These are phyloP conservation scores for Leucaena leucocephala DNA, from an alignment of 306 rosid genomes.

Conservation along the genomic window DNA sequence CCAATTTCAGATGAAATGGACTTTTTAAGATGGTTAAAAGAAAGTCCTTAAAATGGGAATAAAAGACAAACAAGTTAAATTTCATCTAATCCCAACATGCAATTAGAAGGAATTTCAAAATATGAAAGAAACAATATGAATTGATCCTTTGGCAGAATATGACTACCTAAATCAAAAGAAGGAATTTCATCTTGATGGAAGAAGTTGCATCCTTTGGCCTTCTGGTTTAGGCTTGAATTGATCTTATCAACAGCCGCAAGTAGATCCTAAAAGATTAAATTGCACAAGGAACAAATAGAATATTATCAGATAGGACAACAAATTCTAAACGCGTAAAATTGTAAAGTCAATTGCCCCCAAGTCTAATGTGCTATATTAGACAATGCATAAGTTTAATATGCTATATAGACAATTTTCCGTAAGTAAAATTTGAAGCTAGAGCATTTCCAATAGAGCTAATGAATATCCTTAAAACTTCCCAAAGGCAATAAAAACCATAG, in stretches of 20 bases:
- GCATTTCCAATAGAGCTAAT: background rate
- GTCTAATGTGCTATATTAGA: background rate
- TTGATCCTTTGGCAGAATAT: background rate
- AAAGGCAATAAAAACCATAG: constrained; percentile 26
- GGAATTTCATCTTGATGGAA: constrained; percentile 82
- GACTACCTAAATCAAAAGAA: constrained; percentile 71
- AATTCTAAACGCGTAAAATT: background rate
- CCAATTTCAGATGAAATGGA: background rate
- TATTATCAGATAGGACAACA: constrained; percentile 21
- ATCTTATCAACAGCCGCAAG: constrained; percentile 83
- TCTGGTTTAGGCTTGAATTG: constrained; percentile 64
- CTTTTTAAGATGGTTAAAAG: background rate
- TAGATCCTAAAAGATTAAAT: constrained; percentile 58
- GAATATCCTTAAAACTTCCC: constrained; percentile 5
- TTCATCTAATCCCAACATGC: background rate
- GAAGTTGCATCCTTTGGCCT: constrained; percentile 51
- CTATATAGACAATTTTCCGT: background rate
- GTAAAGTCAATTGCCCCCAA: constrained; percentile 13
- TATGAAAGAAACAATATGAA: background rate
- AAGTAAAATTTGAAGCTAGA: background rate
- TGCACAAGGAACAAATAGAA: constrained; percentile 12
- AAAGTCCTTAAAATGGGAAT: constrained; percentile 6
- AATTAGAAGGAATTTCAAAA: background rate
- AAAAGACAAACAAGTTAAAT: constrained; percentile 15
- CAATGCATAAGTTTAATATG: constrained; percentile 1